These are phyloP conservation scores for Penicillium lividum DNA, from an alignment of 495 filamentous ascomycete genomes.

Conservation along the genomic window DNA sequence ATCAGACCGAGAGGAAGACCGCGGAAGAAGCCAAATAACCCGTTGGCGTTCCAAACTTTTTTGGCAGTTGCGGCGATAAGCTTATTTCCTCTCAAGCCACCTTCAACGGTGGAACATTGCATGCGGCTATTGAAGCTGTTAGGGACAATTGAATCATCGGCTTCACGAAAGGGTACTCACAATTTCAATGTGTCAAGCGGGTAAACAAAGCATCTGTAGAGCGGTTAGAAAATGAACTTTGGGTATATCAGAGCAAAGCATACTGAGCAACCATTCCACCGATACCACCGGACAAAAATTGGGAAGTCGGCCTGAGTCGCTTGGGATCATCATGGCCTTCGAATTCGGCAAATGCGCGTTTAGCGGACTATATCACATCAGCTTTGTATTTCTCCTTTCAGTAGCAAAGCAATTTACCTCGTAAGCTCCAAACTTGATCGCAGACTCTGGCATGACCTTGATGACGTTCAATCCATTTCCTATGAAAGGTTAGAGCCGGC, in stretches of 20 bases:
- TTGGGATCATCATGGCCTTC: conserved; percentile 87
- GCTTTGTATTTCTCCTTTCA: conserved; percentile 8
- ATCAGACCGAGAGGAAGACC: conserved; percentile 88
- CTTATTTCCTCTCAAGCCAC: conserved; percentile 79
- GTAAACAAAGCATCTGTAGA: conserved; percentile 79
- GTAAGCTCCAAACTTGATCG: conserved; percentile 95
- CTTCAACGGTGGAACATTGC: conserved; percentile 89
- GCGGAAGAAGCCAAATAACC: conserved; percentile 79
- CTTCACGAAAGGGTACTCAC: conserved; percentile 42
- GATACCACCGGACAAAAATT: conserved; percentile 87
- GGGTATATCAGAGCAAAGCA: conserved; percentile 1
- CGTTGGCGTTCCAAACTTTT: conserved; percentile 79
- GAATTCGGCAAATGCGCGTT: conserved; percentile 78
- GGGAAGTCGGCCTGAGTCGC: conserved; percentile 75
- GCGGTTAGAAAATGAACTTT: conserved; percentile 22
- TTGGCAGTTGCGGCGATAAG: conserved; percentile 78
- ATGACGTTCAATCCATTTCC: conserved; percentile 96
- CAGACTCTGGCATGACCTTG: conserved; percentile 98
- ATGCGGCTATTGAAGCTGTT: conserved; percentile 59
- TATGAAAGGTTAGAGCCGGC: conserved; percentile 35
- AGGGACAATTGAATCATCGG: not conserved
- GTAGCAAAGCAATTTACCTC: conserved; percentile 52
- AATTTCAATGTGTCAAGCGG: conserved; percentile 98
- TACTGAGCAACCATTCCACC: conserved; percentile 93
- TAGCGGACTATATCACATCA: conserved; percentile 64